Percentiles rank a stretch among this genome's conserved stretches.
Conservation (phyloP, 495 filamentous ascomycete species). For the Choiromyces venosus region DNA sequence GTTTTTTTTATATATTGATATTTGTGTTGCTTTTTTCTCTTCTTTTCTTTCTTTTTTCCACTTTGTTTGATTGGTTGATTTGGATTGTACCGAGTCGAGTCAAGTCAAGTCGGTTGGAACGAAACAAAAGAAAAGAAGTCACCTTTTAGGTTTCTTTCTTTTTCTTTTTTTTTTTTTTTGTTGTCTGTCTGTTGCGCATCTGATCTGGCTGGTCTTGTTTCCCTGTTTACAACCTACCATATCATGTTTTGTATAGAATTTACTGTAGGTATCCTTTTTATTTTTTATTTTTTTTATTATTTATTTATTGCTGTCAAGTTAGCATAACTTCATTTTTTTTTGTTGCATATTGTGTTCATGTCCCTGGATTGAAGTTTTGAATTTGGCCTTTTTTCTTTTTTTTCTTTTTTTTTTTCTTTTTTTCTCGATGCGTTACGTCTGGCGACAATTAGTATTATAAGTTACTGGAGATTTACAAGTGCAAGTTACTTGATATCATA, state of each 20-base stretch:
- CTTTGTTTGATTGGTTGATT: conserved; percentile 12
- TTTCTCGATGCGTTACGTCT: too few relatives aligned
- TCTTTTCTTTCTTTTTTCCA: conserved; percentile 21
- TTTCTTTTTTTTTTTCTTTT: too few relatives aligned
- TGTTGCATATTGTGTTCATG: too few relatives aligned
- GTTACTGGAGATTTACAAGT: too few relatives aligned
- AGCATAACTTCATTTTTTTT: too few relatives aligned
- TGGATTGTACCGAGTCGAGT: background rate
- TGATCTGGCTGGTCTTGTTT: background rate
- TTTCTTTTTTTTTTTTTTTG: conserved; percentile 12
- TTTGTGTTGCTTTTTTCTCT: conserved; percentile 31
- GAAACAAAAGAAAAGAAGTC: conserved; percentile 2
- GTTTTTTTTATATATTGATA: conserved; percentile 27
- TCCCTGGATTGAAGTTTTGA: too few relatives aligned
- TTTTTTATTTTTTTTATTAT: conserved; percentile 7
- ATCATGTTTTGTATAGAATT: background rate
- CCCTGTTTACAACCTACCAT: background rate
- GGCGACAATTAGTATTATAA: too few relatives aligned
- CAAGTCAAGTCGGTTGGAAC: too few relatives aligned
- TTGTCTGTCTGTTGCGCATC: background rate
- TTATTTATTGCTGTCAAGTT: too few relatives aligned
- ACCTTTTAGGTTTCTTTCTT: conserved; percentile 21
- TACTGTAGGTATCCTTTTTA: conserved; percentile 12
- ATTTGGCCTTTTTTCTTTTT: too few relatives aligned
- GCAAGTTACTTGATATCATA: too few relatives aligned